Conservation (phyloP, 2,329 filamentous ascomycete species). For the Fusarium sp. region DNA sequence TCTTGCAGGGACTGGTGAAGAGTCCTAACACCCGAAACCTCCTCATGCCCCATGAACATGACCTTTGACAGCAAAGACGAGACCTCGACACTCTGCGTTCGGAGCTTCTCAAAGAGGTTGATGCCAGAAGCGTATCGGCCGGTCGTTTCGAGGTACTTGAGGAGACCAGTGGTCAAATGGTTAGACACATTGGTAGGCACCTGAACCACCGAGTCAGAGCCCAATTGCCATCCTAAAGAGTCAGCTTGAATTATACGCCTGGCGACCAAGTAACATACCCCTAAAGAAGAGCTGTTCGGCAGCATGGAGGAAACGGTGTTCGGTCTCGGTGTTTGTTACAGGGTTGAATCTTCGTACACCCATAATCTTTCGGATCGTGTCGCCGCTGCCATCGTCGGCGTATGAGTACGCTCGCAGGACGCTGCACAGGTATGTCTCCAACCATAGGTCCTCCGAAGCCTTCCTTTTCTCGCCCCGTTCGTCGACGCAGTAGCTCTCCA, state of each 20-base stretch:
- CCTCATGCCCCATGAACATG: conserved; percentile 93
- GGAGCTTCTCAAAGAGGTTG: conserved; percentile 96
- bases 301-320: conserved; percentile 94
- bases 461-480: conserved; percentile 95
- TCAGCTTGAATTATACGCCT: conserved; percentile 29
- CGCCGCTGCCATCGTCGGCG: conserved; percentile 93
- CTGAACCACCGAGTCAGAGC: conserved; percentile 96
- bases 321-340: conserved; percentile 96
- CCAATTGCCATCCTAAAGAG: conserved; percentile 85
- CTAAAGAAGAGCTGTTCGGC: conserved; percentile 96
- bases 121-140: conserved; percentile 95
- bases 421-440: conserved; percentile 97
- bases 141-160: conserved; percentile 95
- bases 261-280: conserved; percentile 63
- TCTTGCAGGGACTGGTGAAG: conserved; percentile 91
- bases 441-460: conserved; percentile 93
- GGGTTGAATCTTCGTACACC: conserved; percentile 98
- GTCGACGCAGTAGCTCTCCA: conserved; percentile 97
- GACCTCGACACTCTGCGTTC: conserved; percentile 90
- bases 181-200: conserved; percentile 98
- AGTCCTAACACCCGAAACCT: conserved; percentile 92
- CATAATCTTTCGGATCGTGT: conserved; percentile 95
- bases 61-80: conserved; percentile 93
- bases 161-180: conserved; percentile 90
- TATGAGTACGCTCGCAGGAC: conserved; percentile 96